These are phyloP conservation scores for Poa annua DNA, from an alignment of 176 grass and related monocot species.

Conservation along the genomic window DNA sequence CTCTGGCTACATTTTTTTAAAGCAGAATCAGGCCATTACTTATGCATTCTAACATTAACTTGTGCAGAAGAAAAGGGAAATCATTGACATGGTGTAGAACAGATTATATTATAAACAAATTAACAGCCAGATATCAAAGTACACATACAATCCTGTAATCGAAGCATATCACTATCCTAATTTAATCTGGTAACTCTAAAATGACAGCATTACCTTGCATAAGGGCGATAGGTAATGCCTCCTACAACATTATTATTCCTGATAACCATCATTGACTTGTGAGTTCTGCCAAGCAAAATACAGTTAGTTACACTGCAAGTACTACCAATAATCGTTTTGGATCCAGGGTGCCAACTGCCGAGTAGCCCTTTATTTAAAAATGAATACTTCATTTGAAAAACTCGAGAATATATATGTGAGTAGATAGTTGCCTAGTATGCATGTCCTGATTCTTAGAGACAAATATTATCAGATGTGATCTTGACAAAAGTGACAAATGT, in stretches of 20 bases:
- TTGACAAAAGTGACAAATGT: too few species aligned
- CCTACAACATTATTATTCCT: slow-evolving; percentile 96
- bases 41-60: background rate
- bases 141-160: slow-evolving; percentile 1
- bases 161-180: slow-evolving; percentile 3
- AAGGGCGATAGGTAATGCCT: slow-evolving; percentile 98
- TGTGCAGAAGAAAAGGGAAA: slow-evolving; percentile 11
- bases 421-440: too few species aligned
- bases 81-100: slow-evolving; percentile 1
- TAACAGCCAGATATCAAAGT: slow-evolving; percentile 15
- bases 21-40: slow-evolving; percentile 37
- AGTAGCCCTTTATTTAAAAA: too few species aligned
- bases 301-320: slow-evolving; percentile 11
- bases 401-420: too few species aligned
- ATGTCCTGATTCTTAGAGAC: too few species aligned
- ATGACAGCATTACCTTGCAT: slow-evolving; percentile 65
- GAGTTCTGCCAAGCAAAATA: slow-evolving; percentile 65
- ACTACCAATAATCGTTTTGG: background rate
- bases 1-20: slow-evolving; percentile 69
- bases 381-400: too few species aligned
- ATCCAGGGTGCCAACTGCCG: too few species aligned
- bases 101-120: background rate
- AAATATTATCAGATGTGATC: too few species aligned
- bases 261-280: slow-evolving; percentile 99
- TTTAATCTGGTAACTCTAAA: slow-evolving; percentile 3